phyloP scores from a whole-genome alignment of 1,284 basidiomycete species.

The Chiua sp. region DNA sequence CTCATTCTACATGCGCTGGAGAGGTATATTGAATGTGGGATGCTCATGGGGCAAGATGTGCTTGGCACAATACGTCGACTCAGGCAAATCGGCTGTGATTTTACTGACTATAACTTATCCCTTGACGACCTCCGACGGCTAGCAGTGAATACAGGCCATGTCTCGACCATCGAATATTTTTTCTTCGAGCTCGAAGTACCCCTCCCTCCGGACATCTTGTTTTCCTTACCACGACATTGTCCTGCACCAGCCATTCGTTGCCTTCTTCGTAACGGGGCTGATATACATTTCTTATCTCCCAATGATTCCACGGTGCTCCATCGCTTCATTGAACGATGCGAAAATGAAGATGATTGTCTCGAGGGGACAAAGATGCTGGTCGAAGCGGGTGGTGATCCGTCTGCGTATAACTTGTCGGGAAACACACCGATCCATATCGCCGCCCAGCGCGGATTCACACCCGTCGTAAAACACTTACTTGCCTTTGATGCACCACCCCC shows the following conservation, averaged over 20 bases:
- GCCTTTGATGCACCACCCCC: neutral
- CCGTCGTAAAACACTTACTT: slow-evolving; percentile 3
- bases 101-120: neutral
- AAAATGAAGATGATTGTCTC: neutral
- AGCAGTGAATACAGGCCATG: slow-evolving; percentile 3
- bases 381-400: slow-evolving; percentile 12
- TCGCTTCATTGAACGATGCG: neutral
- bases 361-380: neutral
- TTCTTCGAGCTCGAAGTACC: neutral
- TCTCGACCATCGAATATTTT: neutral
- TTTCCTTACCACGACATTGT: neutral
- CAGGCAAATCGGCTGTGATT: slow-evolving; percentile 6
- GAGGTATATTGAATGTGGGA: no score
- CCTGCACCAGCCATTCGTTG: neutral
- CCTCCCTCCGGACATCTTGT: slow-evolving; percentile 9
- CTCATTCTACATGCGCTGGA: neutral
- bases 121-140: neutral
- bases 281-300: neutral
- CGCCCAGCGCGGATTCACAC: neutral
- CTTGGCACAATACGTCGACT: slow-evolving; percentile 4
- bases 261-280: neutral
- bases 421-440: neutral
- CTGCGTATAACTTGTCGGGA: neutral
- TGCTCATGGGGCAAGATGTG: neutral
- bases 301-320: slow-evolving; percentile 10